Base-by-base conservation (phyloP, 371 early-diverging fungal genomes). In the Actinomucor elegans region DNA sequence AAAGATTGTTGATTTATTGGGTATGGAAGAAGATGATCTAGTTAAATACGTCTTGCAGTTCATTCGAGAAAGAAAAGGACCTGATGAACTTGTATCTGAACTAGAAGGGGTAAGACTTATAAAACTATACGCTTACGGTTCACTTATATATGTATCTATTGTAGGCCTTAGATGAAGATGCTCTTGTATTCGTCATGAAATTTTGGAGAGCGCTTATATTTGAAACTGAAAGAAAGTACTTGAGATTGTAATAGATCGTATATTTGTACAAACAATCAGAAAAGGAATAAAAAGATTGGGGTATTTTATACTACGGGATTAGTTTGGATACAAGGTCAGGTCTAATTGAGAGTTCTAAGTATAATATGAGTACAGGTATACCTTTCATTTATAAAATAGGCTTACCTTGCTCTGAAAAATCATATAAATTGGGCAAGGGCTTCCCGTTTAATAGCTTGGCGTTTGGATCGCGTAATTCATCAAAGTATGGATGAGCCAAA, bases 401-500 rank as follows among this genome's bases (percentile, higher is more conserved):
- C 42, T 59, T 73, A 87, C 91, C 89, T 55, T 86, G 74, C 17
- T 72, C 69, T 17, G 87, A 76, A 67, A 95, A 96, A 67, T 95
- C 87, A 76, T 95, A 95, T 47, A 96, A 80, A 59, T 82, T 75
- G 1, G 96, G 96, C 20, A 95, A 73, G 12, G 83, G 86, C 55
- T 78, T 77, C 37, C 91, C 94, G 47, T 80, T 88, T 40, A 84
- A 75, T 66, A 93, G 72, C 60, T 69, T 77, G 17, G 90, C 87
- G 31, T 77, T 86, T 15, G 92, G 91, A 31, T 82, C 70, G 57
- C 95, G 81, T 62, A 96, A 74, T 67, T 93, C 94, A 69, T 95
- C 92, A 79, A 99, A 99, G 83, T 94, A 98, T 52, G 87, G 87
- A 61, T 95, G 90, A 24, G 84, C 66, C 87, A 99, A 84, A 14